Conservation (phyloP, 2,329 filamentous ascomycete species). For the Sphaerulina musiva region DNA sequence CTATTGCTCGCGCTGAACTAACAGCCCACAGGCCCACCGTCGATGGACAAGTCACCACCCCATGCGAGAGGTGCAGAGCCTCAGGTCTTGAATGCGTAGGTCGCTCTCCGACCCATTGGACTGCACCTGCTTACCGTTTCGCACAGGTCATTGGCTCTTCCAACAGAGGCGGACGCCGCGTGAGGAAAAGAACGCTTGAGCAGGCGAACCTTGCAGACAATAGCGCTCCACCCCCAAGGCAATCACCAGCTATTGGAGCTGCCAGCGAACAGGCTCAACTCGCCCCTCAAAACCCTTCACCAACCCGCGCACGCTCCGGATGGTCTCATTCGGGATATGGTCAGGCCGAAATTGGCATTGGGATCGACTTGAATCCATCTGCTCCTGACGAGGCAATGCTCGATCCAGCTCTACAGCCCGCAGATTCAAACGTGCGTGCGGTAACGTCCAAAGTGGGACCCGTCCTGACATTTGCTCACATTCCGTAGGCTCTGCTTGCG, state of each 20-base stretch:
- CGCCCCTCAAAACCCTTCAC: slow-evolving; percentile 16
- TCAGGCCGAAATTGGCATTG: slow-evolving; percentile 4
- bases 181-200: slow-evolving; percentile 46
- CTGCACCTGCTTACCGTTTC: neutral
- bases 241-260: slow-evolving; percentile 26
- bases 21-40: slow-evolving; percentile 34
- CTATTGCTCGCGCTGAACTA: slow-evolving; percentile 14
- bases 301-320: slow-evolving; percentile 3
- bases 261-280: slow-evolving; percentile 21
- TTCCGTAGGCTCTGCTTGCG: slow-evolving; percentile 6
- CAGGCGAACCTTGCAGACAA: slow-evolving; percentile 30
- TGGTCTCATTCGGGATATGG: slow-evolving; percentile 10
- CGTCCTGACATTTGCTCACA: slow-evolving; percentile 4
- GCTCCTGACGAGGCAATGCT: slow-evolving; percentile 24
- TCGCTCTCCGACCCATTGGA: neutral
- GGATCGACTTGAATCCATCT: slow-evolving; percentile 17
- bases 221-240: slow-evolving; percentile 5
- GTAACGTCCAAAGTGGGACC: neutral
- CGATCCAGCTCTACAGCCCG: slow-evolving; percentile 29
- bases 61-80: slow-evolving; percentile 53
- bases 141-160: slow-evolving; percentile 36
- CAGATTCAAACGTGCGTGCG: slow-evolving; percentile 18
- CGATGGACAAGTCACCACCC: slow-evolving; percentile 46
- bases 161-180: slow-evolving; percentile 53
- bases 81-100: slow-evolving; percentile 52